Base-by-base conservation (phyloP, 495 filamentous ascomycete genomes). In the Hyaloscypha finlandica region DNA sequence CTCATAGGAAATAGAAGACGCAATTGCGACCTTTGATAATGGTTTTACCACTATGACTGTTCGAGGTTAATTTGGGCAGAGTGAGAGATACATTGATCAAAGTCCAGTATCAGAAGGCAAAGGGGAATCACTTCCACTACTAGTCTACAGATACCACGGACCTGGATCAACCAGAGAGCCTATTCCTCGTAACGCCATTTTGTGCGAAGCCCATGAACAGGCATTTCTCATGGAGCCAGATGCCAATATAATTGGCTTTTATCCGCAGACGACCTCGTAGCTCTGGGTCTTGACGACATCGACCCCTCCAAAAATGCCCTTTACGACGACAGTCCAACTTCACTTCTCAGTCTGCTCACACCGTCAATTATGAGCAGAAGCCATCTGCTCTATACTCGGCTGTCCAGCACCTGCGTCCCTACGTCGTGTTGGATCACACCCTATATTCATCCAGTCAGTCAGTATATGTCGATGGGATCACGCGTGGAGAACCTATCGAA, bases 31-130 rank as follows among this genome's bases (percentile, higher is more conserved):
- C 8, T 55, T 55, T 55, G 53, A 6, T 9, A 14, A 55, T 14
- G 53, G 25, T 29, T n/a, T 55, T 25, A 25, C 53, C 53, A 55
- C 22, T 4, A 55, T 55, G 53, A 55, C 53, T 29, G 53, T 55
- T 16, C 53, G 53, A 12, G 53, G 53, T 2, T 29, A 45, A 12
- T 8, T 45, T 4, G 6, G 42, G 14, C 3, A 45, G 14, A 45
- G 42, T 45, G 42, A 45, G 14, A 11, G 42, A 45, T 22, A 31
- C 30, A 6, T 12, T n/a, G n/a, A n/a, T n/a, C n/a, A n/a, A n/a
- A n/a, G n/a, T n/a, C n/a, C n/a, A n/a, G n/a, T n/a, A n/a, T n/a
- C n/a, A n/a, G n/a, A n/a, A n/a, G n/a, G n/a, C n/a, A n/a, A n/a
- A n/a, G n/a, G n/a, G n/a, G n/a, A n/a, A 55, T 29, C 19, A 29